These are phyloP conservation scores for Fusarium sambucinum DNA, from an alignment of 2,329 filamentous ascomycete genomes.

Conservation along the genomic window DNA sequence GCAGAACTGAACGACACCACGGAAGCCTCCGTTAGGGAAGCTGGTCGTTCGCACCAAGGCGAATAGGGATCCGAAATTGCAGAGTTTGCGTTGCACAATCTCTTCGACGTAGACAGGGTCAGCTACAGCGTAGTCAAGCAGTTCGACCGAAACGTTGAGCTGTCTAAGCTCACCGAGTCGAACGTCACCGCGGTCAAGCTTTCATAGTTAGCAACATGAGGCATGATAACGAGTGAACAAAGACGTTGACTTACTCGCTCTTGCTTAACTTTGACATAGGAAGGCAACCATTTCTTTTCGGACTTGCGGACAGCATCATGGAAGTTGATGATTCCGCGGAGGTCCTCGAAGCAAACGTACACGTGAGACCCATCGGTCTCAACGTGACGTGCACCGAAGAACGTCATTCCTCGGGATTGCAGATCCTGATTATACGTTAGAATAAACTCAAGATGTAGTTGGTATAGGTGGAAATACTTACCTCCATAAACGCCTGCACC, in stretches of 20 bases:
- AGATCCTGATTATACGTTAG: conserved; percentile 55
- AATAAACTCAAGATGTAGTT: not conserved
- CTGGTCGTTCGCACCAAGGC: conserved; percentile 61
- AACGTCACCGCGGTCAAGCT: conserved; percentile 18
- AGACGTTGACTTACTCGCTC: conserved; percentile 24
- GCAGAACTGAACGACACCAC: conserved; percentile 65
- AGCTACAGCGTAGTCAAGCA: conserved; percentile 30
- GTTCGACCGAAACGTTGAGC: conserved; percentile 47
- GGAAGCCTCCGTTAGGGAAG: conserved; percentile 58
- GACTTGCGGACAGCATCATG: conserved; percentile 60
- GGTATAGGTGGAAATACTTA: conserved; percentile 49
- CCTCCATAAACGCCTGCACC: conserved; percentile 59
- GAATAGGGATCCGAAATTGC: conserved; percentile 64
- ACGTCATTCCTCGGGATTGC: conserved; percentile 49
- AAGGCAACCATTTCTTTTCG: conserved; percentile 59
- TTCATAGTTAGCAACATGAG: not conserved
- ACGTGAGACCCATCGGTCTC: conserved; percentile 57
- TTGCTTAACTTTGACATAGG: conserved; percentile 39
- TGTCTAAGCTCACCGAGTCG: conserved; percentile 45
- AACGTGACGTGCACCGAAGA: conserved; percentile 56
- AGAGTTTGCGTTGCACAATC: conserved; percentile 53
- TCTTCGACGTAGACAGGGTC: conserved; percentile 54
- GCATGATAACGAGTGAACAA: not conserved
- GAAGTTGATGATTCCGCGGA: conserved; percentile 68
- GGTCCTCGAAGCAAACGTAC: conserved; percentile 69